Evolutionary conservation across 257 asterid species (phyloP), one percentile per base, ranked within the genome.

Genomic region (Jaltomata sinuosa): DNA sequence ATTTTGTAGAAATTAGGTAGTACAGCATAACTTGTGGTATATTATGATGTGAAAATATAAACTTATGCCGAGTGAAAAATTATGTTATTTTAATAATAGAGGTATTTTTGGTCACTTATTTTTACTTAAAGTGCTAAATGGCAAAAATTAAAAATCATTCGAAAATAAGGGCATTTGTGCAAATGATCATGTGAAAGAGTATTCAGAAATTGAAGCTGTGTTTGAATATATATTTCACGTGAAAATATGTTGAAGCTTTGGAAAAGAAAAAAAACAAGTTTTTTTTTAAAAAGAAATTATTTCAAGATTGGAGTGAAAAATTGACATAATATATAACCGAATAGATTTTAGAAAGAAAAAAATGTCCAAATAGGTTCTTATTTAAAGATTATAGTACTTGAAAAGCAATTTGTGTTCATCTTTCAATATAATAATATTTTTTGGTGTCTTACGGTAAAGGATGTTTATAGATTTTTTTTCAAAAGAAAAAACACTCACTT

Each of bases 281-380:
- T n/a, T n/a, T n/a, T n/a, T n/a, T n/a, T n/a, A n/a, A n/a, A n/a
- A n/a, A n/a, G n/a, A 5, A 47, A 5, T 0, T 52, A 21, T 16
- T 52, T 0, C 57, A 16, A 52, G 59, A 5, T 53, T 19, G 59
- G 18, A 53, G 61, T 54, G 61, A 0, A 54, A 54, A 19, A 19
- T 19, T 54, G 0, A 54, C 27, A 54, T 54, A 7, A 19, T 54
- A 0, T 19, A 0, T 54, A 54, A 8, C 0, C 4, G 19, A 2
- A 7, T 19, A 54, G 61, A 54, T 54, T 19, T 7, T 54, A n/a
- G n/a, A n/a, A n/a, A n/a, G n/a, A n/a, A n/a, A 54, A 54, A 19
- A 54, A 7, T 54, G 61, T 19, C 61, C 61, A 54, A 54, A 54
- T 18, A 18, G 61, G 0, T 54, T 54, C n/a, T n/a, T n/a, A n/a